phyloP scores from a whole-genome alignment of 768 basidiomycete species.

The Tulasnella sp. region DNA sequence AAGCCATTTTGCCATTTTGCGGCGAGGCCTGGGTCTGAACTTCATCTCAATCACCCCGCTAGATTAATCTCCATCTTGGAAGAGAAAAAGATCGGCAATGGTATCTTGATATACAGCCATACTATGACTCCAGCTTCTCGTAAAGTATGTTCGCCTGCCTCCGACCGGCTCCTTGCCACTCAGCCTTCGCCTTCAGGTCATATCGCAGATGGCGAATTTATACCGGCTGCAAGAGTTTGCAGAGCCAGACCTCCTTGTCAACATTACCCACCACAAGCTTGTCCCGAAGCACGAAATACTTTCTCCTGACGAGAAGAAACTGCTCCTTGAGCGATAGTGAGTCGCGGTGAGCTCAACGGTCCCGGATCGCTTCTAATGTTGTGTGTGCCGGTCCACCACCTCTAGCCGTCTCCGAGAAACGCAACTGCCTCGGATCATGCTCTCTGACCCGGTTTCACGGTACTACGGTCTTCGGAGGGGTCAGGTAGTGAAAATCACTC shows the following conservation, averaged over 20 bases:
- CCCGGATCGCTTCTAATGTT: not conserved
- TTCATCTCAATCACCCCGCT: not conserved
- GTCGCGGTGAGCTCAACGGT: conserved; percentile 37
- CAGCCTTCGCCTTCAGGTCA: conserved; percentile 56
- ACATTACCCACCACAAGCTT: conserved; percentile 93
- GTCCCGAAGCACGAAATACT: conserved; percentile 92
- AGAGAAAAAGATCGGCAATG: conserved; percentile 82
- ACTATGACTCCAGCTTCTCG: conserved; percentile 96
- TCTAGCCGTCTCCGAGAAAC: conserved; percentile 93
- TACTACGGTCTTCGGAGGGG: conserved; percentile 95
- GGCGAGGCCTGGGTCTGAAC: not conserved
- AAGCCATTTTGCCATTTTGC: conserved; percentile 34
- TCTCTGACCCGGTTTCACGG: conserved; percentile 94
- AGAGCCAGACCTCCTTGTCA: conserved; percentile 92
- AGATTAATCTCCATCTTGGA: conserved; percentile 89
- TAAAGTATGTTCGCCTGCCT: conserved; percentile 52
- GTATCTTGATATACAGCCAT: conserved; percentile 92
- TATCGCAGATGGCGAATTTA: conserved; percentile 80
- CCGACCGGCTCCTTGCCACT: not conserved
- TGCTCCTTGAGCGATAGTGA: conserved; percentile 87
- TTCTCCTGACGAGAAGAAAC: conserved; percentile 76
- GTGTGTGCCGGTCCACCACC: not conserved
- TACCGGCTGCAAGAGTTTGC: conserved; percentile 94
- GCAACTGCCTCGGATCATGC: conserved; percentile 93
- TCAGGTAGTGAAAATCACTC: conserved; percentile 96